Conservation (phyloP, 768 basidiomycete species). For the Holtermannia corniformis region DNA sequence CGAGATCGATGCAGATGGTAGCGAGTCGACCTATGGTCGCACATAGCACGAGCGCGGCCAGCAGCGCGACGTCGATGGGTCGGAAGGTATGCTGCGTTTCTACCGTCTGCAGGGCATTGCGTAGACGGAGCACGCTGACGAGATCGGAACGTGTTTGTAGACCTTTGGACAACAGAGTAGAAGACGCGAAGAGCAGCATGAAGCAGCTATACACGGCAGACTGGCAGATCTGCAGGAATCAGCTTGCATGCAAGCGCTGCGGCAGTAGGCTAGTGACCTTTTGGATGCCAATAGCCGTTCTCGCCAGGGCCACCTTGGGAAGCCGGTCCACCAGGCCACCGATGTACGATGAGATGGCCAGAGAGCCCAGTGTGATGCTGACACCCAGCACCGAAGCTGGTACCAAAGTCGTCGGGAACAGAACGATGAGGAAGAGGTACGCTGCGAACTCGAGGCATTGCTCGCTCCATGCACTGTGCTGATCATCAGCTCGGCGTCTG, state of each 20-base stretch:
- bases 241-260: too few species aligned
- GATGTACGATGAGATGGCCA: slow-evolving; percentile 28
- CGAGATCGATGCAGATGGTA: slow-evolving; percentile 27
- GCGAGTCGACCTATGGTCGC: slow-evolving; percentile 24
- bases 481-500: too few species aligned
- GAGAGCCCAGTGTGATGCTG: slow-evolving; percentile 19
- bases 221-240: slow-evolving; percentile 6
- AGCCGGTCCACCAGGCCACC: slow-evolving; percentile 31
- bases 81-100: too few species aligned
- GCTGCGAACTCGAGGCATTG: background rate
- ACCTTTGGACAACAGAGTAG: background rate
- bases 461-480: background rate
- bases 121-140: background rate
- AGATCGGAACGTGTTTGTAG: background rate
- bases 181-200: slow-evolving; percentile 3
- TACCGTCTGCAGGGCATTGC: background rate
- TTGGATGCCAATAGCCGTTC: slow-evolving; percentile 23
- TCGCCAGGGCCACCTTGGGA: slow-evolving; percentile 21
- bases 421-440: slow-evolving; percentile 26
- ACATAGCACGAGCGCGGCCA: slow-evolving; percentile 19
- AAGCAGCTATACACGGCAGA: slow-evolving; percentile 4
- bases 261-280: slow-evolving; percentile 27
- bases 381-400: slow-evolving; percentile 37
- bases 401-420: slow-evolving; percentile 35
- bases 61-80: background rate